These are phyloP conservation scores for Podospora appendiculata DNA, from an alignment of 495 filamentous ascomycete genomes.

Conservation along the genomic window DNA sequence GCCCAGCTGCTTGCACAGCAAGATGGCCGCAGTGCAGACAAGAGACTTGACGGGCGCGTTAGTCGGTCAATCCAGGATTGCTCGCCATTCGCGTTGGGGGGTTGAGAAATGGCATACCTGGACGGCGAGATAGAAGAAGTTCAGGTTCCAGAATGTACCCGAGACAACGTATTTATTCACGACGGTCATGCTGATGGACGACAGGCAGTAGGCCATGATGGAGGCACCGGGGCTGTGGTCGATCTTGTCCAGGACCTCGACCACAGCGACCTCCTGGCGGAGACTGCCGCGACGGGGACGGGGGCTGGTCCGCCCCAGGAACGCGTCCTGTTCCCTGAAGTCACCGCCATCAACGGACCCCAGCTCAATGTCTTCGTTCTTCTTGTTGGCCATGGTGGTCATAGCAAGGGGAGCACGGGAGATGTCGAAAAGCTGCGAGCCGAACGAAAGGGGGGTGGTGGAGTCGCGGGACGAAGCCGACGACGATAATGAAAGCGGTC, in stretches of 20 bases:
- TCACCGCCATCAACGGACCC: slow-evolving; percentile 46
- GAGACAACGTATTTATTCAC: slow-evolving; percentile 99
- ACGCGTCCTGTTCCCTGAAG: slow-evolving; percentile 48
- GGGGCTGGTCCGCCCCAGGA: slow-evolving; percentile 34
- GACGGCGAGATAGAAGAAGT: slow-evolving; percentile 86
- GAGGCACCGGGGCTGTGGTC: slow-evolving; percentile 70
- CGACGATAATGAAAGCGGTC: not conserved
- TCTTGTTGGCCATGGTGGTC: slow-evolving; percentile 60
- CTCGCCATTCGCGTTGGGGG: not conserved
- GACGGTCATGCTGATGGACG: slow-evolving; percentile 96
- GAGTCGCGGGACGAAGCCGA: not conserved
- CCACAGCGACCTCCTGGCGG: slow-evolving; percentile 25
- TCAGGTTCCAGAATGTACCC: slow-evolving; percentile 85
- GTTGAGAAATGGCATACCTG: slow-evolving; percentile 55
- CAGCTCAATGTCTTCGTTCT: slow-evolving; percentile 70
- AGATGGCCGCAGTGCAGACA: slow-evolving; percentile 86
- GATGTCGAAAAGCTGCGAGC: not conserved
- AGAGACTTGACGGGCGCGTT: slow-evolving; percentile 51
- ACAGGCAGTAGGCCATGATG: slow-evolving; percentile 83
- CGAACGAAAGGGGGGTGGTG: not conserved
- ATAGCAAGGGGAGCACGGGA: not conserved
- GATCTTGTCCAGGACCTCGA: slow-evolving; percentile 36
- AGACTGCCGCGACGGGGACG: slow-evolving; percentile 39
- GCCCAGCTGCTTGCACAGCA: slow-evolving; percentile 72
- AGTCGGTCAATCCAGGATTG: not conserved